These are phyloP conservation scores for Dittrichia graveolens DNA, from an alignment of 129 eudicot genomes.

Conservation along the genomic window DNA sequence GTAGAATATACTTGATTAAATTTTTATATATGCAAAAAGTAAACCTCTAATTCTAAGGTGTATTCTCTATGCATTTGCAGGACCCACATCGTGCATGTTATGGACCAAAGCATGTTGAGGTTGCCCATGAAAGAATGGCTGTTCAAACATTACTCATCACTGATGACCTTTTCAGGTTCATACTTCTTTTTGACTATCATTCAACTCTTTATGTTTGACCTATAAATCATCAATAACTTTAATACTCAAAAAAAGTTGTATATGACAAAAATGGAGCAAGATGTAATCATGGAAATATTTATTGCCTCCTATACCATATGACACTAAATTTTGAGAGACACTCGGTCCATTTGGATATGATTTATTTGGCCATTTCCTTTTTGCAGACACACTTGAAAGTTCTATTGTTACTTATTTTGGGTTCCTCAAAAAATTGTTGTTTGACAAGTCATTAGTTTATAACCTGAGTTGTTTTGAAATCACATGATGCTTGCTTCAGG, in stretches of 20 bases:
- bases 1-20: neutral
- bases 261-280: neutral
- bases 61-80: conserved; percentile 36
- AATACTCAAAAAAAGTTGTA: neutral
- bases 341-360: neutral
- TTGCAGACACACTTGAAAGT: conserved; percentile 1
- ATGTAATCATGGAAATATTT: neutral
- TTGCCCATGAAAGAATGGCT: conserved; percentile 97
- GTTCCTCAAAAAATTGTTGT: neutral
- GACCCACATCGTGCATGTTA: conserved; percentile 94
- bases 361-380: neutral
- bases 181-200: neutral
- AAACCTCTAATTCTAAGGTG: neutral
- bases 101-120: conserved; percentile 97
- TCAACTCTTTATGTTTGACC: no score
- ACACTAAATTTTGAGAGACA: neutral
- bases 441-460: neutral
- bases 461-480: neutral
- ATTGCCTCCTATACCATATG: neutral
- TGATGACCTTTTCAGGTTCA: conserved; percentile 85
- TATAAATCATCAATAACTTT: no score
- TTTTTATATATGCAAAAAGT: neutral
- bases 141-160: conserved; percentile 91
- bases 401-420: neutral
- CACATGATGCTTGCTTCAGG: conserved; percentile 43